Conservation (phyloP, 2,329 filamentous ascomycete genomes). For the Lachnellula arida region DNA sequence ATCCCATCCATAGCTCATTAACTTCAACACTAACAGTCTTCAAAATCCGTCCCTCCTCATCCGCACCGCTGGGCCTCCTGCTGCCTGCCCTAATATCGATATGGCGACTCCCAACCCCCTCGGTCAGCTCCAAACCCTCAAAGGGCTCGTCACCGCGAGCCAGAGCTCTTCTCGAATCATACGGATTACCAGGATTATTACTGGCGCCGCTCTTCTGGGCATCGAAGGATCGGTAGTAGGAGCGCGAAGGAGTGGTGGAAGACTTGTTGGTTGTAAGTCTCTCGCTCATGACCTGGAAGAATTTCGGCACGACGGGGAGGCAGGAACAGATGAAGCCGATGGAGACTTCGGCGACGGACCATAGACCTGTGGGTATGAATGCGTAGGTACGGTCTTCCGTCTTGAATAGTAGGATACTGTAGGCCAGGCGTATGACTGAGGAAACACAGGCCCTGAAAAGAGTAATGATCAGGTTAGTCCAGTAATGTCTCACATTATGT, state of each 20-base stretch:
- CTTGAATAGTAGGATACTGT: conserved; percentile 4
- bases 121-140: not conserved
- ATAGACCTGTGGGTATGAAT: not conserved
- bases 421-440: not conserved
- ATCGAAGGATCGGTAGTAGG: not conserved
- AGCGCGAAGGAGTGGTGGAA: not conserved
- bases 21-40: not conserved
- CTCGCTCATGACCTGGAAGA: not conserved
- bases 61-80: not conserved
- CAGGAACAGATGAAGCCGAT: conserved; percentile 3
- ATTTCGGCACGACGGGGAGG: conserved; percentile 2
- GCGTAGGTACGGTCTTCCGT: conserved; percentile 4
- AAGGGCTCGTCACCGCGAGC: not conserved
- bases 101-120: not conserved
- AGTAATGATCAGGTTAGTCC: not conserved
- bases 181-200: not conserved
- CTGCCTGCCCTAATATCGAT: not conserved
- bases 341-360: conserved; percentile 2
- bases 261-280: not conserved
- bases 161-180: not conserved
- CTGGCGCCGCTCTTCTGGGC: not conserved
- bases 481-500: not conserved
- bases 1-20: not conserved
- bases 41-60: not conserved
- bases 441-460: not conserved